Percentiles rank a stretch among this genome's conserved stretches.
phyloP scores from a whole-genome alignment of 2,329 filamentous ascomycete genomes.

The Microcyclospora pomicola region DNA sequence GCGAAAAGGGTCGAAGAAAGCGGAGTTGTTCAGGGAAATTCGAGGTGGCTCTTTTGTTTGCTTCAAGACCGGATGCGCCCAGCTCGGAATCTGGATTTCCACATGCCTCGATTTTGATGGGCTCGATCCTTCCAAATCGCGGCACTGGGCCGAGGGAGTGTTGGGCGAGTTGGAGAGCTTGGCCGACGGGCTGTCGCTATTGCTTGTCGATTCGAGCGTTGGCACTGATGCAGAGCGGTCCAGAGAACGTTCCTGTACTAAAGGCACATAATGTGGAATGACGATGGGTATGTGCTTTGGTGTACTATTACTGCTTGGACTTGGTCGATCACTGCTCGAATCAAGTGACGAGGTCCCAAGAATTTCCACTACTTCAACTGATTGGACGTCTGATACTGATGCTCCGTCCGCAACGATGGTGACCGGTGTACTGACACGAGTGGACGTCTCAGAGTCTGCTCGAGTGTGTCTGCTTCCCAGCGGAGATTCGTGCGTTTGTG shows the following conservation, averaged over 20 bases:
- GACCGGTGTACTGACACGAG: neutral
- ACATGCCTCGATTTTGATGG: slow-evolving; percentile 28
- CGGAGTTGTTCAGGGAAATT: slow-evolving; percentile 8
- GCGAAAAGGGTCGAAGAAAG: slow-evolving; percentile 13
- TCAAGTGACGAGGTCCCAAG: slow-evolving; percentile 9
- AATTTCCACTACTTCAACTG: slow-evolving; percentile 7
- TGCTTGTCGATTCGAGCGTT: slow-evolving; percentile 3
- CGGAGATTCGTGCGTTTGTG: neutral
- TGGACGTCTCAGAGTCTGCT: neutral
- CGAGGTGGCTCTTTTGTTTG: slow-evolving; percentile 23
- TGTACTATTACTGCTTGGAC: slow-evolving; percentile 5
- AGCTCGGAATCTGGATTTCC: slow-evolving; percentile 34
- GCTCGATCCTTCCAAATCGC: neutral
- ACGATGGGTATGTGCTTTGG: slow-evolving; percentile 33
- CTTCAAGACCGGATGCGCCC: slow-evolving; percentile 29
- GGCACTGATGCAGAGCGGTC: slow-evolving; percentile 6
- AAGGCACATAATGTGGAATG: slow-evolving; percentile 27
- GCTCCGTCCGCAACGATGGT: neutral
- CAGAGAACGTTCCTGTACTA: slow-evolving; percentile 4
- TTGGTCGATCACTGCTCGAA: slow-evolving; percentile 1
- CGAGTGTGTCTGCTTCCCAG: neutral
- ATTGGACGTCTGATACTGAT: no score
- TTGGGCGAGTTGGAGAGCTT: neutral
- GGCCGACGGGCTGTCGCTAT: slow-evolving; percentile 4
- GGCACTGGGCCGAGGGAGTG: neutral